Evolutionary conservation across 2,329 filamentous ascomycete genomes (phyloP).

Genomic region (Escovopsis weberi): DNA sequence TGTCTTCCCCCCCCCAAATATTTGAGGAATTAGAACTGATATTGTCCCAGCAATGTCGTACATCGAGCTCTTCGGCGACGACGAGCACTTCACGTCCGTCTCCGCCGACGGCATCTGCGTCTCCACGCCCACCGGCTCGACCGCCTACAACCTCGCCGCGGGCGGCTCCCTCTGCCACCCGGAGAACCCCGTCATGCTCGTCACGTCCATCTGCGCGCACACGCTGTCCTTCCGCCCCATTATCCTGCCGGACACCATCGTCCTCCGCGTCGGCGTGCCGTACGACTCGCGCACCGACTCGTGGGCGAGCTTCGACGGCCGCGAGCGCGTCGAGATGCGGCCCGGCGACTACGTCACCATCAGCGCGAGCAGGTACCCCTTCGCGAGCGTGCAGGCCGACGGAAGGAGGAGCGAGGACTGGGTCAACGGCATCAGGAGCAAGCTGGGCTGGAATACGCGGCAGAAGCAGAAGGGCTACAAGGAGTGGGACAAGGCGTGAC

Average conservation of each 20-base stretch:
- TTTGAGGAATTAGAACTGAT: neutral
- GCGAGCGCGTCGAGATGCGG: slow-evolving; percentile 66
- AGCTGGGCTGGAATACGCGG: slow-evolving; percentile 68
- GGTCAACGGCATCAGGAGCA: slow-evolving; percentile 67
- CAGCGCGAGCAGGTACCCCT: slow-evolving; percentile 66
- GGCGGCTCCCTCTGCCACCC: slow-evolving; percentile 93
- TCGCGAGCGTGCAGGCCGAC: slow-evolving; percentile 59
- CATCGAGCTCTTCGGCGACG: slow-evolving; percentile 85
- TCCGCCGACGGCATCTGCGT: slow-evolving; percentile 89
- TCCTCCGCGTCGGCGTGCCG: slow-evolving; percentile 83
- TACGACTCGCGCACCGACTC: slow-evolving; percentile 79
- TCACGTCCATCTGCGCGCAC: slow-evolving; percentile 89
- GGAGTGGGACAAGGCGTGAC: slow-evolving; percentile 25
- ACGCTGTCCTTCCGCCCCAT: slow-evolving; percentile 94
- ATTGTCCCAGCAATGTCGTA: slow-evolving; percentile 60
- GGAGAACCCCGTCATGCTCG: slow-evolving; percentile 88
- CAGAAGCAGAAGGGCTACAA: slow-evolving; percentile 56
- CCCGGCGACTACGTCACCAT: slow-evolving; percentile 78
- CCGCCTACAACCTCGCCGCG: slow-evolving; percentile 88
- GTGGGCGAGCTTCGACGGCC: slow-evolving; percentile 97
- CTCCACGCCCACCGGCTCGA: slow-evolving; percentile 86
- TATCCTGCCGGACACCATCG: slow-evolving; percentile 90
- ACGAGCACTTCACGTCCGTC: slow-evolving; percentile 88
- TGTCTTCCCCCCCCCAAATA: too few species aligned
- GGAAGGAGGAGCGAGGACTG: slow-evolving; percentile 61